A percentile compares a stretch with the other conserved stretches of the same genome.
phyloP scores from a whole-genome alignment of 179 eudicot genomes.

The Nepenthes alata region DNA sequence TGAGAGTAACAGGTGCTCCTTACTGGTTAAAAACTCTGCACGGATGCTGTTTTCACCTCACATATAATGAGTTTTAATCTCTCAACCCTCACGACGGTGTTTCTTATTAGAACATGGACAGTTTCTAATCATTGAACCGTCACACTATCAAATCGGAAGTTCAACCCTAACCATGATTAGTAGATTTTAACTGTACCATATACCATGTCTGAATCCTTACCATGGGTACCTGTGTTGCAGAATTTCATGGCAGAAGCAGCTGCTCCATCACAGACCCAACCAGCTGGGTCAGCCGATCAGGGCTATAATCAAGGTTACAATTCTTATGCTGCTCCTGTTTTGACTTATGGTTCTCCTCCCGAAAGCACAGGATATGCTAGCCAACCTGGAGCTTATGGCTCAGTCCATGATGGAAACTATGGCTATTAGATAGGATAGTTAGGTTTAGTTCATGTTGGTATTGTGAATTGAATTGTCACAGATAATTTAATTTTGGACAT shows the following conservation, averaged over 20 bases:
- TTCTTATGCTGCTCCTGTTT: slow-evolving; percentile 27
- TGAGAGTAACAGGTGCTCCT: too few species aligned
- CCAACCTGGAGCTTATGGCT: slow-evolving; percentile 40
- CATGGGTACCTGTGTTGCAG: slow-evolving; percentile 12
- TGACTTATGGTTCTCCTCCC: slow-evolving; percentile 25
- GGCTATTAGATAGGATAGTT: slow-evolving; percentile 17
- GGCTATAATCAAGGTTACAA: slow-evolving; percentile 30
- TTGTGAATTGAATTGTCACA: too few species aligned
- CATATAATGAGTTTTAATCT: too few species aligned
- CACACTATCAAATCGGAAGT: too few species aligned
- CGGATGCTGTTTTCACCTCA: too few species aligned
- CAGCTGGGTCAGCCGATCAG: slow-evolving; percentile 22
- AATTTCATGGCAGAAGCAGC: slow-evolving; percentile 42
- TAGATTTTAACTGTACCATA: neutral
- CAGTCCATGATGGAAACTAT: slow-evolving; percentile 25
- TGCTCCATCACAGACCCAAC: slow-evolving; percentile 21
- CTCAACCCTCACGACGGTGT: too few species aligned
- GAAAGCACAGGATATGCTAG: slow-evolving; percentile 23
- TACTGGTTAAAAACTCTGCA: too few species aligned
- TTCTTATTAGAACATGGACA: too few species aligned
- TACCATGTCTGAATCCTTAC: neutral
- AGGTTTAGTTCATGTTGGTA: neutral
- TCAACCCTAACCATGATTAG: neutral
- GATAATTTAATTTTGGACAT: too few species aligned
- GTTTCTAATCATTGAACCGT: too few species aligned